A percentile compares a stretch with the other conserved stretches of the same genome.
These are phyloP conservation scores for Ruellia speciosa DNA, from an alignment of 305 asterid species.

Conservation along the genomic window DNA sequence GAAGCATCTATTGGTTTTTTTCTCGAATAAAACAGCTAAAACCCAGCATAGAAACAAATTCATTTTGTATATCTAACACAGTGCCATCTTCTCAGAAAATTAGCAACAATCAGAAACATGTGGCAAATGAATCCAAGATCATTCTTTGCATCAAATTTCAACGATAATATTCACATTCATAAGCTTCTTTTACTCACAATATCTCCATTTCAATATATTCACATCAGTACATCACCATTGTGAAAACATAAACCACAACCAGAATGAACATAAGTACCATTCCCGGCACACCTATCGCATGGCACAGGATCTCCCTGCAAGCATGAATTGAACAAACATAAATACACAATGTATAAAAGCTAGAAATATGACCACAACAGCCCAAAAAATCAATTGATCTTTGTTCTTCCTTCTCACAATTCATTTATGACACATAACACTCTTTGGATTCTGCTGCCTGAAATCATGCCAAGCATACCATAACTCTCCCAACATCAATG, in stretches of 20 bases:
- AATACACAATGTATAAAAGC: neutral
- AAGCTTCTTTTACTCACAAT: neutral
- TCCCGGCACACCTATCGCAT: conserved; percentile 82
- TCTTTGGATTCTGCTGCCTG: no score
- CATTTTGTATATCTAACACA: no score
- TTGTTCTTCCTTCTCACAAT: neutral
- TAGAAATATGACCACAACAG: neutral
- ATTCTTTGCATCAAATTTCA: neutral
- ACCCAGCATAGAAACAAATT: no score
- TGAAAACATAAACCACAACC: conserved; percentile 2
- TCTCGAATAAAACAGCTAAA: no score
- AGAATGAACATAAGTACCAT: conserved; percentile 38
- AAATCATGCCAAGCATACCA: no score
- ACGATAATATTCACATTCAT: neutral
- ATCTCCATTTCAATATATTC: neutral
- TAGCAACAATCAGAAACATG: neutral
- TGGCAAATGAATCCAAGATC: neutral
- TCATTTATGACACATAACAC: neutral
- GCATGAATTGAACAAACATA: conserved; percentile 3
- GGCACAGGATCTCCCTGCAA: conserved; percentile 92
- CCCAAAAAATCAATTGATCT: neutral
- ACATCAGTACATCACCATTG: no score
- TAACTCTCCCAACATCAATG: no score
- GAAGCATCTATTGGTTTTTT: no score
- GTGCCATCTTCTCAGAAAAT: neutral